Conservation (phyloP, 2,329 filamentous ascomycete species). For the Drechslerella dactyloides region DNA sequence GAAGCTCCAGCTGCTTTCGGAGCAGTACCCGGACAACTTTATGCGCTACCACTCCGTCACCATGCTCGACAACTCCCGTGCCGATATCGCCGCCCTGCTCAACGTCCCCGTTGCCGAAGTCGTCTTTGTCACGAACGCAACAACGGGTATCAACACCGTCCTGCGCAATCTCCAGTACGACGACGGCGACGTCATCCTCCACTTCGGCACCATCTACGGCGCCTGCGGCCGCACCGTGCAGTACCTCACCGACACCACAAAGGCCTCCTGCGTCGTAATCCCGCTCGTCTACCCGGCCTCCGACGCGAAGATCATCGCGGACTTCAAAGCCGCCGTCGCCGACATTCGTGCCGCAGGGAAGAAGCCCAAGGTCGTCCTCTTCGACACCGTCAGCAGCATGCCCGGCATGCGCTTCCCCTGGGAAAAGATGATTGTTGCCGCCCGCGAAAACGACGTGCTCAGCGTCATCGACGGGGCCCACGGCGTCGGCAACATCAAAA, state of each 20-base stretch:
- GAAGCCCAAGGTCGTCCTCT: constrained; percentile 71
- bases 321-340: constrained; percentile 68
- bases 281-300: constrained; percentile 71
- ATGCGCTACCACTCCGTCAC: constrained; percentile 71
- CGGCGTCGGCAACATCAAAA: constrained; percentile 75
- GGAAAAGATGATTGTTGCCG: constrained; percentile 69
- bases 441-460: constrained; percentile 70
- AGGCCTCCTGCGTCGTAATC: constrained; percentile 64
- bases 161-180: constrained; percentile 76
- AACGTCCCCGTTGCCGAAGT: constrained; percentile 70
- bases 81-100: constrained; percentile 70
- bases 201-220: constrained; percentile 79
- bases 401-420: constrained; percentile 83
- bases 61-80: constrained; percentile 70
- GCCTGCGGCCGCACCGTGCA: constrained; percentile 76
- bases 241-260: constrained; percentile 73
- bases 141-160: constrained; percentile 76
- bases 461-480: constrained; percentile 86
- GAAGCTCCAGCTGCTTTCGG: constrained; percentile 70
- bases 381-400: constrained; percentile 79
- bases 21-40: constrained; percentile 76
- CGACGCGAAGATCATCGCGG: constrained; percentile 69
- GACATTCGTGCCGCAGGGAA: constrained; percentile 65
- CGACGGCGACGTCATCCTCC: constrained; percentile 75
- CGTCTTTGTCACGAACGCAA: constrained; percentile 83